Evolutionary conservation across 2,329 filamentous ascomycete species (phyloP).

Genomic region (Allantophomopsis lycopodina): DNA sequence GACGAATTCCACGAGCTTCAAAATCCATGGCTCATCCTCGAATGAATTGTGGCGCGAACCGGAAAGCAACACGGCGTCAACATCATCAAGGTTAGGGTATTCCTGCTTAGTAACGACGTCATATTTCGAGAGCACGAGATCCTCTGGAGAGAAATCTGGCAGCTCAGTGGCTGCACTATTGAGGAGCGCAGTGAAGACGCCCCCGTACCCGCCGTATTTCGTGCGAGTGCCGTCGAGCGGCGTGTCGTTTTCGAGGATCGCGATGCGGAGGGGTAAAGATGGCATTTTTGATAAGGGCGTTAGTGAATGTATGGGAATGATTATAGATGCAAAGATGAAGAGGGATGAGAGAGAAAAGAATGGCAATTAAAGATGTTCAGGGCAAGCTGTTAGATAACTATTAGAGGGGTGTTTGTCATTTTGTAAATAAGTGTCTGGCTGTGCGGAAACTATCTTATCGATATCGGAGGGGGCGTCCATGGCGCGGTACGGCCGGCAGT

Average conservation of each 20-base stretch:
- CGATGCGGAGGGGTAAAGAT: slow-evolving; percentile 31
- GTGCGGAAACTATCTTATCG: too few relatives aligned
- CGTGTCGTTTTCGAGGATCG: slow-evolving; percentile 78
- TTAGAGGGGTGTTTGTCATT: too few relatives aligned
- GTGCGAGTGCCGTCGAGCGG: slow-evolving; percentile 50
- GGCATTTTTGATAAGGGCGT: slow-evolving; percentile 11
- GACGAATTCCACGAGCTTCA: slow-evolving; percentile 57
- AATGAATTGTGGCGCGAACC: slow-evolving; percentile 65
- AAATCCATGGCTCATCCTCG: slow-evolving; percentile 63
- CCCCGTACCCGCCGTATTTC: slow-evolving; percentile 60
- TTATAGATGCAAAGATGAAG: background rate
- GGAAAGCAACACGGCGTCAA: slow-evolving; percentile 76
- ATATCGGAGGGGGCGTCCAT: too few relatives aligned
- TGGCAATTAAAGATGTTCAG: background rate
- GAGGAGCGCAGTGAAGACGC: slow-evolving; percentile 52
- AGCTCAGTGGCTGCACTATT: slow-evolving; percentile 21
- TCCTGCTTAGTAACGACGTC: slow-evolving; percentile 54
- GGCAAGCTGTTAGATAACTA: too few relatives aligned
- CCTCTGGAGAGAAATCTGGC: slow-evolving; percentile 24
- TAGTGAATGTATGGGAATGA: too few relatives aligned
- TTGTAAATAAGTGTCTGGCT: too few relatives aligned
- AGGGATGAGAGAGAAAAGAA: background rate
- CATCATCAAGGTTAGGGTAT: slow-evolving; percentile 59
- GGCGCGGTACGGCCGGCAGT: too few relatives aligned
- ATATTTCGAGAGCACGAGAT: slow-evolving; percentile 48